These are phyloP conservation scores for Fraxinus paxiana DNA, from an alignment of 305 asterid genomes.

Conservation along the genomic window DNA sequence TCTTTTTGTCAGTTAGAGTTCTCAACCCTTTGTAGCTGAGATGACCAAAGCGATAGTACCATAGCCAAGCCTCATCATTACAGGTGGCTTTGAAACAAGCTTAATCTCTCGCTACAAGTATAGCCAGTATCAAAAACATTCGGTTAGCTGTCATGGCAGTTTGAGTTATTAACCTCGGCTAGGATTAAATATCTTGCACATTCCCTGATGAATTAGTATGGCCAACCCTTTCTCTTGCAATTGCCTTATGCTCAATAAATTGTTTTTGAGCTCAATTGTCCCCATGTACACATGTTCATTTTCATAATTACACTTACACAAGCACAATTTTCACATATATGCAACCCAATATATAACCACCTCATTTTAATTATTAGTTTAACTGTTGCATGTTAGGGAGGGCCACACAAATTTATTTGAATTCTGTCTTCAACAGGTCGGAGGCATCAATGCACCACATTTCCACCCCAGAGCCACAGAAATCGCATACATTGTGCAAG, in stretches of 20 bases:
- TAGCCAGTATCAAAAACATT: not conserved
- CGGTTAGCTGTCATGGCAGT: not conserved
- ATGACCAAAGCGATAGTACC: too few relatives aligned
- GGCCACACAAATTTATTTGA: not conserved
- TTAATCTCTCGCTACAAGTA: not conserved
- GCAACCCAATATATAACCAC: too few relatives aligned
- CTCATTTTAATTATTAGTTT: too few relatives aligned
- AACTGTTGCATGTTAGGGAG: too few relatives aligned
- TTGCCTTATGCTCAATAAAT: not conserved
- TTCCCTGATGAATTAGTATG: not conserved
- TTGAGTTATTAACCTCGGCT: not conserved
- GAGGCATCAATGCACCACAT: slow-evolving; percentile 57
- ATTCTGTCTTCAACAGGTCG: slow-evolving; percentile 9
- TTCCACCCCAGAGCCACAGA: slow-evolving; percentile 55
- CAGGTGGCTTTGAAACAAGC: not conserved
- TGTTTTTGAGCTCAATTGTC: not conserved
- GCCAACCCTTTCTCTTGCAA: not conserved
- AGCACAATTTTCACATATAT: too few relatives aligned
- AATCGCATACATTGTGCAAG: slow-evolving; percentile 39
- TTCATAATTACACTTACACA: too few relatives aligned
- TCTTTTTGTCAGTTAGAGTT: too few relatives aligned
- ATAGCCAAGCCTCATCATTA: too few relatives aligned
- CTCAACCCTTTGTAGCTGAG: too few relatives aligned
- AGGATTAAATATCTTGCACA: not conserved
- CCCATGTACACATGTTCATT: not conserved